Conservation (phyloP, 257 asterid species). For the Lycium ferocissimum region DNA sequence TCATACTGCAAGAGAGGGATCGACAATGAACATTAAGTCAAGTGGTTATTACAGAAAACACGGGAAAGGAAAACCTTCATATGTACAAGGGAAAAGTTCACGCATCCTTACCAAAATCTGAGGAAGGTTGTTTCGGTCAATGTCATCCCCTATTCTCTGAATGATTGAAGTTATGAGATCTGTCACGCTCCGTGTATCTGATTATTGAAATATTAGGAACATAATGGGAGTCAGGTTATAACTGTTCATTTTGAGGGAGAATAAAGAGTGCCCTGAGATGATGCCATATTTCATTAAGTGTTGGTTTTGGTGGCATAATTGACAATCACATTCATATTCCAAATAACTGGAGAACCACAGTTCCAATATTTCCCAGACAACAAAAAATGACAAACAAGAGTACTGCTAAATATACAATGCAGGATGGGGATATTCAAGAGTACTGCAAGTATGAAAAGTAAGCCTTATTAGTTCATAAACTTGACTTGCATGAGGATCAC, state of each 20-base stretch:
- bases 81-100: neutral
- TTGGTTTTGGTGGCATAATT: neutral
- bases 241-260: neutral
- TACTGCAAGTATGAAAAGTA: constrained; percentile 10
- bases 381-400: neutral
- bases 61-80: neutral
- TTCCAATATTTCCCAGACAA: constrained; percentile 5
- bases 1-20: constrained; percentile 64
- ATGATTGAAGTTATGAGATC: constrained; percentile 82
- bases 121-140: constrained; percentile 85
- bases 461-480: constrained; percentile 1
- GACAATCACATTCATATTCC: too few species aligned
- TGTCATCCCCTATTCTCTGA: constrained; percentile 90
- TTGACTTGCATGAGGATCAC: neutral
- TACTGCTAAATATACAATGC: constrained; percentile 1
- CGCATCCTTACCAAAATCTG: constrained; percentile 72
- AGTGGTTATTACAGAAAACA: neutral
- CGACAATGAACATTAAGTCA: constrained; percentile 1
- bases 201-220: constrained; percentile 31
- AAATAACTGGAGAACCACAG: neutral
- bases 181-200: constrained; percentile 71
- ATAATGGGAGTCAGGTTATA: constrained; percentile 8
- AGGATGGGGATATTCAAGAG: constrained; percentile 22
- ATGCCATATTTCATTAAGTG: constrained; percentile 5
- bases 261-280: neutral